Conservation (phyloP, 768 basidiomycete species). For the Pulveroboletus sp. region DNA sequence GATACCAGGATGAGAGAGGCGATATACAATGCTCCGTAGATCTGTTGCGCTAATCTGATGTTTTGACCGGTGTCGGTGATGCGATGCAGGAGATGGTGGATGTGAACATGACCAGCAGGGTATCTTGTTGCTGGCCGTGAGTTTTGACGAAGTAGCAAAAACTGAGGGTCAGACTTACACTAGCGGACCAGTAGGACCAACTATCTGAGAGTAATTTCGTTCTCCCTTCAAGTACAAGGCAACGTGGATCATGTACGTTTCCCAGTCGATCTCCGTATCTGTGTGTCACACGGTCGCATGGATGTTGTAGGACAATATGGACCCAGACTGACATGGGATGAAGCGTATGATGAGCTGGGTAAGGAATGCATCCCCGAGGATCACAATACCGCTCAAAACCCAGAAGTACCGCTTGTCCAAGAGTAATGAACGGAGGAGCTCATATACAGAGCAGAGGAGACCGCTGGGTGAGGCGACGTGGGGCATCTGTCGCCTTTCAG, state of each 20-base stretch:
- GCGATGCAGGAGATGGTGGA: slow-evolving; percentile 66
- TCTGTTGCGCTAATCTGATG: slow-evolving; percentile 63
- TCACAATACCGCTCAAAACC: slow-evolving; percentile 55
- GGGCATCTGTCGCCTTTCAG: slow-evolving; percentile 3
- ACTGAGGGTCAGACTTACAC: slow-evolving; percentile 52
- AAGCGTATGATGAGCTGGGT: slow-evolving; percentile 77
- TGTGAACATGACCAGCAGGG: slow-evolving; percentile 87
- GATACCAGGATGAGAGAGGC: slow-evolving; percentile 58
- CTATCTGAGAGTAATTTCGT: slow-evolving; percentile 72
- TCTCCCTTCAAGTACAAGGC: slow-evolving; percentile 76
- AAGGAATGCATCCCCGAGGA: slow-evolving; percentile 72
- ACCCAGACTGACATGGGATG: slow-evolving; percentile 66
- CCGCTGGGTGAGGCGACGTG: background rate
- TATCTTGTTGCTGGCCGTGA: slow-evolving; percentile 51
- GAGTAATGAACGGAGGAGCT: slow-evolving; percentile 27
- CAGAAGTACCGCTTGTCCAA: slow-evolving; percentile 61
- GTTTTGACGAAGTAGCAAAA: background rate
- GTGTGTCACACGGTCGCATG: slow-evolving; percentile 20
- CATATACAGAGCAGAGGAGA: slow-evolving; percentile 4
- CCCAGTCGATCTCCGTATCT: slow-evolving; percentile 99
- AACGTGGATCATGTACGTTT: slow-evolving; percentile 91
- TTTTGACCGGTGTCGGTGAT: slow-evolving; percentile 60
- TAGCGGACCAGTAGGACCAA: slow-evolving; percentile 88
- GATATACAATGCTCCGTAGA: slow-evolving; percentile 76
- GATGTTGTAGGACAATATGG: slow-evolving; percentile 3